Percentiles rank a stretch among this genome's conserved stretches.
Conservation (phyloP, 345 rosid species). For the Eucalyptus leucophloia region DNA sequence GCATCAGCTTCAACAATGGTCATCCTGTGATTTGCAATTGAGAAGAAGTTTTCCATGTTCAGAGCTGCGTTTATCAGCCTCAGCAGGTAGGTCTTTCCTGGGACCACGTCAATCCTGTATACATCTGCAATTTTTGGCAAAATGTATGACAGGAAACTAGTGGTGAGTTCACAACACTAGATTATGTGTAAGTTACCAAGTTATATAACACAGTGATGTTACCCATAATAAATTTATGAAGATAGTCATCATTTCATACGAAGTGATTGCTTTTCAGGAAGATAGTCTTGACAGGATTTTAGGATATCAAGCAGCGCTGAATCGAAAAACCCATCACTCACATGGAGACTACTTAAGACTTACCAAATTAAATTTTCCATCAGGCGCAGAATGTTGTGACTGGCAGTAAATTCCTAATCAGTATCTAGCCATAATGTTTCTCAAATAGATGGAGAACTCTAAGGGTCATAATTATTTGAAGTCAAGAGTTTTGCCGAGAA, state of each 20-base stretch:
- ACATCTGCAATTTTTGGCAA: slow-evolving; percentile 33
- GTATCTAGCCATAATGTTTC: neutral
- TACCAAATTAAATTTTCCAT: neutral
- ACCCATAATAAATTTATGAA: neutral
- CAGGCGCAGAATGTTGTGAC: neutral
- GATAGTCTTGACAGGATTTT: neutral
- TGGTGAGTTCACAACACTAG: neutral
- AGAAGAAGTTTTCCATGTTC: slow-evolving; percentile 75
- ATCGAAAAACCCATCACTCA: neutral
- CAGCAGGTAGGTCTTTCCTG: slow-evolving; percentile 61
- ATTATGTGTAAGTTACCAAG: neutral
- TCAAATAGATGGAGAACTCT: neutral
- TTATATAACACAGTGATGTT: neutral
- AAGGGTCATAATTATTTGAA: neutral
- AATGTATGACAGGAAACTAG: neutral
- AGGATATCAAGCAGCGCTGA: neutral
- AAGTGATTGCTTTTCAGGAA: neutral
- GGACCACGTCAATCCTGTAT: slow-evolving; percentile 44
- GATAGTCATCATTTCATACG: neutral
- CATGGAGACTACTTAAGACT: neutral
- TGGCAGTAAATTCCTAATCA: neutral
- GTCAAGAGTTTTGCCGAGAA: neutral
- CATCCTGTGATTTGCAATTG: slow-evolving; percentile 68
- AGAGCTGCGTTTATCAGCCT: slow-evolving; percentile 71
- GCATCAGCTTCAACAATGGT: slow-evolving; percentile 80